Conservation (phyloP, 106 monocot species). For the Platanthera guangdongensis region DNA sequence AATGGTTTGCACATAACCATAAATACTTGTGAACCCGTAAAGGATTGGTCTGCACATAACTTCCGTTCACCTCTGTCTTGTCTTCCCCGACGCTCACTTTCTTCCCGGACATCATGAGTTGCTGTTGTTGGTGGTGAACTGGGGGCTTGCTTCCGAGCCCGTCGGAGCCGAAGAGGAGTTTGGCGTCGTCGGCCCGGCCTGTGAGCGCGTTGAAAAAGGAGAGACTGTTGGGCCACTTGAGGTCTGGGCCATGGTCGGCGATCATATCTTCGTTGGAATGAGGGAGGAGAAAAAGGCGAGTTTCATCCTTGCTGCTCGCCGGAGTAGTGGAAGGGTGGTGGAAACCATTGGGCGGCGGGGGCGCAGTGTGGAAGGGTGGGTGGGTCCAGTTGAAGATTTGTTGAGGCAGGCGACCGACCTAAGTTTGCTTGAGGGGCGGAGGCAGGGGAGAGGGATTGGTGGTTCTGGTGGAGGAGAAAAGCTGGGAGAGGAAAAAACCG, state of each 20-base stretch:
- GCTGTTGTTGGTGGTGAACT: slow-evolving; percentile 4
- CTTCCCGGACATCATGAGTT: not conserved
- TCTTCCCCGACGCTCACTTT: slow-evolving; percentile 1
- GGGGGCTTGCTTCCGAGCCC: slow-evolving; percentile 12
- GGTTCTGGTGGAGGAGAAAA: slow-evolving; percentile 60
- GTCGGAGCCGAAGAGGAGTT: slow-evolving; percentile 31
- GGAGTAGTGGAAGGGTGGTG: slow-evolving; percentile 12
- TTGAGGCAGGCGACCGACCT: slow-evolving; percentile 20
- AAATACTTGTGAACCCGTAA: no score
- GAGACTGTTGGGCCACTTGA: slow-evolving; percentile 64
- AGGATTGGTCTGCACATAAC: no score
- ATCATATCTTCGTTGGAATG: no score
- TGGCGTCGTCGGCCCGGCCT: slow-evolving; percentile 58
- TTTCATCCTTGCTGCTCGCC: slow-evolving; percentile 13
- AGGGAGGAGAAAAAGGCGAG: no score
- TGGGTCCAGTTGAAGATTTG: slow-evolving; percentile 59
- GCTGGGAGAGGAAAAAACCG: slow-evolving; percentile 80
- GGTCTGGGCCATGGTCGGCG: no score
- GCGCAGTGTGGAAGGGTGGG: slow-evolving; percentile 12
- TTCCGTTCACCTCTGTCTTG: not conserved
- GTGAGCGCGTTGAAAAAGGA: slow-evolving; percentile 83
- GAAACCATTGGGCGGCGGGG: slow-evolving; percentile 12
- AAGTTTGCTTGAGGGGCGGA: slow-evolving; percentile 25
- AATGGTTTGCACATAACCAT: no score
- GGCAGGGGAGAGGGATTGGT: slow-evolving; percentile 5